Base-by-base conservation (phyloP, 164 flowering plant genomes). In the Macadamia tetraphylla region DNA sequence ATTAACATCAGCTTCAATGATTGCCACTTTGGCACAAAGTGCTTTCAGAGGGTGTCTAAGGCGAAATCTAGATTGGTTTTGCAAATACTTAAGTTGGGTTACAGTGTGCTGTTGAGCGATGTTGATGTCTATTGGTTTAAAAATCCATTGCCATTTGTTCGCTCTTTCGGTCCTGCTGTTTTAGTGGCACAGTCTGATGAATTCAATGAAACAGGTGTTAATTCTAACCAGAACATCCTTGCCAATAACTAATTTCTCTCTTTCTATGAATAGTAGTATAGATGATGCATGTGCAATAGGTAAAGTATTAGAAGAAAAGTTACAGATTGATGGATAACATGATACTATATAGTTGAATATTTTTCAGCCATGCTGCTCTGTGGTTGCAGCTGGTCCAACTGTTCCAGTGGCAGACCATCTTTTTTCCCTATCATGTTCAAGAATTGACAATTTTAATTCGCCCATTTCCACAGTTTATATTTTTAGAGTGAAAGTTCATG, bases 31-130 rank as follows among this genome's bases (percentile, higher is more conserved):
- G 40, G 40, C 40, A 35, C 40, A 35, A 35, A 35, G 0, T 35
- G 99, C 88, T 94, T 94, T 78, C 94, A 88, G 40, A 90, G 81
- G 76, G 99, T 94, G 62, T 90, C 97, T 48, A 94, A 94, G 79
- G 90, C 83, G 66, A 94, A 94, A 74, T 94, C 99, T 49, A 83
- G 40, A 35, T 35, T 35, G 40, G 40, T 35, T 35, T 35, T 35
- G 40, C 3, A 35, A 35, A 35, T 35, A 35, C 40, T 35, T 35
- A 35, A 35, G 40, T 35, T 35, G 40, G 40, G 40, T 35, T 94
- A 88, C 72, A 88, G 88, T 78, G 97, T 92, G 30, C 95, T 94
- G 53, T 63, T 94, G 67, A 88, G 95, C 67, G 97, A 94, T 81
- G 97, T 94, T 62, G 99, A 92, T 75, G 84, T 90, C 18, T 94